A percentile compares a stretch with the other conserved stretches of the same genome.
These are phyloP conservation scores for Suhomyces prunicola DNA, from an alignment of 805 yeast species.

Conservation along the genomic window DNA sequence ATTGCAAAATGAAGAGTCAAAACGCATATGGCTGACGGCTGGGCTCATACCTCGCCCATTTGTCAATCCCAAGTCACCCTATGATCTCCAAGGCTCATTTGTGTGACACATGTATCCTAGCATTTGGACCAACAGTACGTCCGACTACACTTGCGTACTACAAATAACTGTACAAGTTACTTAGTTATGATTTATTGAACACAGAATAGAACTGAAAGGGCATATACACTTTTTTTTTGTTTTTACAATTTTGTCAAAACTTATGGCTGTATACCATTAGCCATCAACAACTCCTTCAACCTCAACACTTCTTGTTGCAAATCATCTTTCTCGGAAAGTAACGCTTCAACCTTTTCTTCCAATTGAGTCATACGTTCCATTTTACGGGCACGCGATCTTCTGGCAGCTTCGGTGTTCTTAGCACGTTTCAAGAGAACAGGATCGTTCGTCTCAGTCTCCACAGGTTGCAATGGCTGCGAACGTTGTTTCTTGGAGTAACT, in stretches of 20 bases:
- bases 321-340: slow-evolving; percentile 55
- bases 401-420: slow-evolving; percentile 95
- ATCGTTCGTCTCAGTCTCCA: slow-evolving; percentile 57
- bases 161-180: background rate
- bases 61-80: background rate
- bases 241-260: background rate
- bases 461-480: slow-evolving; percentile 65
- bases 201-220: slow-evolving; percentile 3
- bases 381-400: slow-evolving; percentile 91
- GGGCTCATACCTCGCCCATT: background rate
- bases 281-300: slow-evolving; percentile 47
- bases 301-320: slow-evolving; percentile 64
- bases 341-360: slow-evolving; percentile 69
- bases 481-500: slow-evolving; percentile 79
- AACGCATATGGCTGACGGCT: background rate
- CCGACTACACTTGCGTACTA: no score
- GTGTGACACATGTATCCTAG: no score
- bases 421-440: slow-evolving; percentile 85
- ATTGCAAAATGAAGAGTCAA: background rate
- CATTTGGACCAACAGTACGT: no score
- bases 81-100: no score
- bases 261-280: slow-evolving; percentile 6
- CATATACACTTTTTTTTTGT: slow-evolving; percentile 3
- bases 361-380: slow-evolving; percentile 82
- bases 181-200: background rate